Evolutionary conservation across 768 basidiomycete species (phyloP).

Genomic region (Tricholoma sp.): DNA sequence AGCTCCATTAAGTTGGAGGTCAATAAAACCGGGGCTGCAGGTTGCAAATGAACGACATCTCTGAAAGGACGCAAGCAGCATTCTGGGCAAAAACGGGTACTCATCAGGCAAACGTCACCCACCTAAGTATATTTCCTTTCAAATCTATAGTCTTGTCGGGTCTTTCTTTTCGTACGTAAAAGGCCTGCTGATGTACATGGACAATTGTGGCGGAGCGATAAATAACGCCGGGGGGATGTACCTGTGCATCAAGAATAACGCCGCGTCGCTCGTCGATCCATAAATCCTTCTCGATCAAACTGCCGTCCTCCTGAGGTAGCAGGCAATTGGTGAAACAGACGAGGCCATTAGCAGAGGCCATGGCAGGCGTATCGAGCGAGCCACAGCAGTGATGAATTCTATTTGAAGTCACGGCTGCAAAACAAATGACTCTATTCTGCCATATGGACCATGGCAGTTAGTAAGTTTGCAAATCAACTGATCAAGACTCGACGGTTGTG

Average conservation of each 20-base stretch:
- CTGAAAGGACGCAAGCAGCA: background rate
- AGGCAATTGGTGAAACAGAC: constrained; percentile 87
- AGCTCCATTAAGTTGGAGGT: constrained; percentile 88
- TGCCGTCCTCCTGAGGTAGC: constrained; percentile 76
- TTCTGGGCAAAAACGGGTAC: background rate
- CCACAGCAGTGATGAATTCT: background rate
- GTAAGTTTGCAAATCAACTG: background rate
- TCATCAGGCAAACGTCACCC: constrained; percentile 3
- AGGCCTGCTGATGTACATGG: constrained; percentile 48
- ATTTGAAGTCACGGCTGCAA: background rate
- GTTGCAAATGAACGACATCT: background rate
- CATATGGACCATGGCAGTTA: background rate
- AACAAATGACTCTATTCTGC: background rate
- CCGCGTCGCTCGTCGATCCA: constrained; percentile 79
- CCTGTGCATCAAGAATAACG: constrained; percentile 72
- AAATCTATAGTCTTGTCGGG: constrained; percentile 65
- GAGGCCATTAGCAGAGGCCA: constrained; percentile 54
- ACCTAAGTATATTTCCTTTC: constrained; percentile 74
- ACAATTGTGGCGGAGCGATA: constrained; percentile 7
- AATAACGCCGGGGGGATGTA: constrained; percentile 19
- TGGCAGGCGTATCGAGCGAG: constrained; percentile 13
- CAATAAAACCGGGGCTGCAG: constrained; percentile 75
- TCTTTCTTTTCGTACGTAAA: constrained; percentile 55
- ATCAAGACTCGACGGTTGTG: too few species aligned
- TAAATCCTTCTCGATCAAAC: constrained; percentile 64